Conservation (phyloP, 768 basidiomycete genomes). For the Cantharellus cinnabarinus region DNA sequence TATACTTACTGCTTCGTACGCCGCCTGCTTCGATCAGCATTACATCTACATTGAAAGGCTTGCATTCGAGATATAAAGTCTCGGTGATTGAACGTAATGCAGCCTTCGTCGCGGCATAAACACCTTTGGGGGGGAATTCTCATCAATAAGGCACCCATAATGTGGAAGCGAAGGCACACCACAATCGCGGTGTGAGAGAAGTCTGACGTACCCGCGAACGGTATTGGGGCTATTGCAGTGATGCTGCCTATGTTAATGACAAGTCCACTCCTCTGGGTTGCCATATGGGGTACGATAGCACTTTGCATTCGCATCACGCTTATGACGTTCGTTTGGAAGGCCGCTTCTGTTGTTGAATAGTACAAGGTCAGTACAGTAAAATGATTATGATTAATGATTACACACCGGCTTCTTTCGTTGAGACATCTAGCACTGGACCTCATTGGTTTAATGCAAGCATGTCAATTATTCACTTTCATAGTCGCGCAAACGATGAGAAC, state of each 20-base stretch:
- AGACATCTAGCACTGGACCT: too few relatives aligned
- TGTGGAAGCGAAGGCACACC: neutral
- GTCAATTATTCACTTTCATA: too few relatives aligned
- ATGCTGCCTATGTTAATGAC: neutral
- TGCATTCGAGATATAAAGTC: neutral
- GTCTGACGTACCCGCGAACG: neutral
- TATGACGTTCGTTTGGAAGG: conserved; percentile 19
- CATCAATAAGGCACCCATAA: neutral
- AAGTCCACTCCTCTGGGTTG: neutral
- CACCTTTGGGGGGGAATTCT: neutral
- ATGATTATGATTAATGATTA: neutral
- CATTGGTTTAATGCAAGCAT: too few relatives aligned
- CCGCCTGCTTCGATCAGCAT: neutral
- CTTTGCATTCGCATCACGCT: conserved; percentile 3
- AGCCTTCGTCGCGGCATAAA: neutral
- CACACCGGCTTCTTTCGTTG: too few relatives aligned
- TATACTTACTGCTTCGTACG: neutral
- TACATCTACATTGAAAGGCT: neutral
- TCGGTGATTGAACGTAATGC: neutral
- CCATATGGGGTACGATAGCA: neutral
- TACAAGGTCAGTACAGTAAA: conserved; percentile 13
- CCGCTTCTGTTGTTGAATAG: conserved; percentile 10
- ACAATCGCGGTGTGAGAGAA: neutral
- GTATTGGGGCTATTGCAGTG: neutral
- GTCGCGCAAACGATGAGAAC: neutral